Evolutionary conservation across 2,329 filamentous ascomycete species (phyloP).

Genomic region (Aureobasidium melanogenum): DNA sequence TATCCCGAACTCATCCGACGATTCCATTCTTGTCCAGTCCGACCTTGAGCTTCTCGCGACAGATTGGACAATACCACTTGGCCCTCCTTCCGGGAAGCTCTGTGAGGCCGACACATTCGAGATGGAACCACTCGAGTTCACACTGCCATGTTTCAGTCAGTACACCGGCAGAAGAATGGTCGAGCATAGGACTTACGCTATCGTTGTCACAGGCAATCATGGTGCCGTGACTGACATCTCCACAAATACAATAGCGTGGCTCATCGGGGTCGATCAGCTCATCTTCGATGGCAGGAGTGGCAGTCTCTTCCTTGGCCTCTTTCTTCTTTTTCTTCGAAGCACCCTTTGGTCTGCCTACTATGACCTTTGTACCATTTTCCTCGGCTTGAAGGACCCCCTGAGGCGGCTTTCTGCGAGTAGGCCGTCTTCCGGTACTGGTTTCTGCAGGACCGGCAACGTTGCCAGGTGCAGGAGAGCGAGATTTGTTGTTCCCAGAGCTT

Average conservation of each 20-base stretch:
- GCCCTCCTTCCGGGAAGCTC: constrained; percentile 62
- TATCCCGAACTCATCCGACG: constrained; percentile 10
- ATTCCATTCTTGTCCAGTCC: constrained; percentile 24
- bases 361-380: constrained; percentile 54
- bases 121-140: constrained; percentile 77
- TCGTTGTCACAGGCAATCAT: constrained; percentile 80
- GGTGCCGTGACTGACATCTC: constrained; percentile 68
- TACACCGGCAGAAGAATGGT: neutral
- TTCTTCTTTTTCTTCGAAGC: constrained; percentile 55
- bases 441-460: constrained; percentile 14
- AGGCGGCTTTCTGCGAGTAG: constrained; percentile 58
- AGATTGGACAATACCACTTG: constrained; percentile 81
- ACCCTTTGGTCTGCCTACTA: constrained; percentile 62
- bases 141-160: constrained; percentile 41
- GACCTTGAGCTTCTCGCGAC: constrained; percentile 43
- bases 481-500: constrained; percentile 17
- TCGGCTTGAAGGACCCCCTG: constrained; percentile 60
- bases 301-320: constrained; percentile 29
- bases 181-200: constrained; percentile 47
- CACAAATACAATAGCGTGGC: constrained; percentile 68
- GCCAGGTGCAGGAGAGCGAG: constrained; percentile 15
- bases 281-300: constrained; percentile 18
- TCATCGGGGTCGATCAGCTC: constrained; percentile 62
- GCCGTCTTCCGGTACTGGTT: neutral
- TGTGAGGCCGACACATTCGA: constrained; percentile 63